Percentiles rank a stretch among this genome's conserved stretches.
These are phyloP conservation scores for Exophiala calicioides DNA, from an alignment of 2,329 filamentous ascomycete genomes.

Conservation along the genomic window DNA sequence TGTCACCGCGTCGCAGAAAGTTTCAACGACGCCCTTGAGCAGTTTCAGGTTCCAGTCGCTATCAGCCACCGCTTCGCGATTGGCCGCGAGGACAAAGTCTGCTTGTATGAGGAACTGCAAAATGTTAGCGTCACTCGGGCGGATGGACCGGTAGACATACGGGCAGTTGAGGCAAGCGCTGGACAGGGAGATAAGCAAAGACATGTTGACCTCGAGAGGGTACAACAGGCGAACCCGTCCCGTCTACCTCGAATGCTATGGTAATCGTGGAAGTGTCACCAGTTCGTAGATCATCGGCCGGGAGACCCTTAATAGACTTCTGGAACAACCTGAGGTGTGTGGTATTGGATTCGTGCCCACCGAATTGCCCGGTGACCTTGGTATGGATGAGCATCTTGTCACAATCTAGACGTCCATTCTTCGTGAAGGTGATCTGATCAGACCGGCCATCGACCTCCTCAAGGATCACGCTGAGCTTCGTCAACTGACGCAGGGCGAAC, in stretches of 20 bases:
- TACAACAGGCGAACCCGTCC: conserved; percentile 7
- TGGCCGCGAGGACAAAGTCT: conserved; percentile 13
- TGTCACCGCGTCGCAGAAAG: conserved; percentile 6
- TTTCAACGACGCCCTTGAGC: neutral
- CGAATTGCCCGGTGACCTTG: conserved; percentile 12
- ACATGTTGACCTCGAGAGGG: conserved; percentile 11
- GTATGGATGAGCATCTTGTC: conserved; percentile 10
- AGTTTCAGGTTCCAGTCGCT: conserved; percentile 12
- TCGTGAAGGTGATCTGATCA: conserved; percentile 11
- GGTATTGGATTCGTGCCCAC: conserved; percentile 9
- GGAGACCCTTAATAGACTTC: conserved; percentile 8
- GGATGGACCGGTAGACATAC: neutral
- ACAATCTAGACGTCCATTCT: conserved; percentile 6
- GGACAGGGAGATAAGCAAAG: conserved; percentile 18
- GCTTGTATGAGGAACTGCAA: conserved; percentile 16
- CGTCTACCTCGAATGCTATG: conserved; percentile 16
- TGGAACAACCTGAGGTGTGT: conserved; percentile 13
- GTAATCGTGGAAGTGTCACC: conserved; percentile 5
- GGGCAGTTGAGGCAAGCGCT: conserved; percentile 4
- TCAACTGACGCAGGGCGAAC: conserved; percentile 17
- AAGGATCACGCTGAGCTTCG: conserved; percentile 11
- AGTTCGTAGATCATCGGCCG: conserved; percentile 5
- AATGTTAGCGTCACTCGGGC: neutral
- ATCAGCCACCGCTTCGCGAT: conserved; percentile 9
- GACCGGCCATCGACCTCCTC: conserved; percentile 6